These are phyloP conservation scores for Coemansia biformis DNA, from an alignment of 192 early-diverging fungal species.

Conservation along the genomic window DNA sequence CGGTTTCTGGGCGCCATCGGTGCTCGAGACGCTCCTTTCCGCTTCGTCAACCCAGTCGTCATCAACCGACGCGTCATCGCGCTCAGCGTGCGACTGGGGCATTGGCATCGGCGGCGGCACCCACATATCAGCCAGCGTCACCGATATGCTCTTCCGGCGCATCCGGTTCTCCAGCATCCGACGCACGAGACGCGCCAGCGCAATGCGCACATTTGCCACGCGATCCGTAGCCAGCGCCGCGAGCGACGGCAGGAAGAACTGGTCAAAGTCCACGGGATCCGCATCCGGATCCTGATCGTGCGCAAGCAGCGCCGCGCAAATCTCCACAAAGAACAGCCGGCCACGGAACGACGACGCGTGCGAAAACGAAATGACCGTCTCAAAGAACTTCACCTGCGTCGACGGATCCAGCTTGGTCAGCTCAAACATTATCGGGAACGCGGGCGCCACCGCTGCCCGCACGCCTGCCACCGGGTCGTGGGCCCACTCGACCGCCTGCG, in stretches of 20 bases:
- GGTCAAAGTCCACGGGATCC: slow-evolving; percentile 57
- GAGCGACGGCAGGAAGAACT: slow-evolving; percentile 62
- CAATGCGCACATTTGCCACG: slow-evolving; percentile 71
- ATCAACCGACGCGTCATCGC: too few species aligned
- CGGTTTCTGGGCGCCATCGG: too few species aligned
- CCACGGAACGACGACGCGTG: slow-evolving; percentile 48
- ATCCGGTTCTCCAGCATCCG: slow-evolving; percentile 44
- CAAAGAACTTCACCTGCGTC: slow-evolving; percentile 43
- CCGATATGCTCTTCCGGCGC: slow-evolving; percentile 33
- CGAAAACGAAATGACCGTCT: slow-evolving; percentile 48
- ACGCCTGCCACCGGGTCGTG: slow-evolving; percentile 54
- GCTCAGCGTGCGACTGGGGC: background rate
- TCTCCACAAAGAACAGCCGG: slow-evolving; percentile 59
- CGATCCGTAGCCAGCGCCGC: slow-evolving; percentile 55
- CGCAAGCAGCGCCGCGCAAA: slow-evolving; percentile 60
- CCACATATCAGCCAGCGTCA: slow-evolving; percentile 25
- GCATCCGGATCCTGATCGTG: slow-evolving; percentile 55
- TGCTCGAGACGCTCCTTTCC: background rate
- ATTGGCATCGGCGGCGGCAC: slow-evolving; percentile 1
- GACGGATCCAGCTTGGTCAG: slow-evolving; percentile 40
- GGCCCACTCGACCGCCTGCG: slow-evolving; percentile 57
- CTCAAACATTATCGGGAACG: slow-evolving; percentile 44
- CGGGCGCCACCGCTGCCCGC: slow-evolving; percentile 48
- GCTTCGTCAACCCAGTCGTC: slow-evolving; percentile 4
- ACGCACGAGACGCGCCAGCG: slow-evolving; percentile 54